phyloP scores from a whole-genome alignment of 441 rosid species.

The Croton setiger region DNA sequence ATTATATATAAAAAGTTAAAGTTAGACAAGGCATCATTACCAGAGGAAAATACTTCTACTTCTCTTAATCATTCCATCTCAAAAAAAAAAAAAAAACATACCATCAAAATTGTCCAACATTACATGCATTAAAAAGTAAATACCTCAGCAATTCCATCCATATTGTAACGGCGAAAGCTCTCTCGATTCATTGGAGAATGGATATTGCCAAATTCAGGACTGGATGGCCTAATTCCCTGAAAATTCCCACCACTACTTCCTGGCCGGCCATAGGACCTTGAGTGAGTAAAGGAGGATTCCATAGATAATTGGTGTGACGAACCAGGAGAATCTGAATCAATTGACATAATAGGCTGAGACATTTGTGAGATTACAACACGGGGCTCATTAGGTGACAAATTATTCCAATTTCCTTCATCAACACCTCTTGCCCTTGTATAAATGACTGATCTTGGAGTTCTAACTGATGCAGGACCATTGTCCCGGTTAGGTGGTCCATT shows the following conservation, averaged over 20 bases:
- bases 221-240: slow-evolving; percentile 40
- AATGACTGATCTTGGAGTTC: slow-evolving; percentile 47
- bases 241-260: slow-evolving; percentile 39
- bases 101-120: background rate
- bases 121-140: background rate
- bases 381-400: slow-evolving; percentile 32
- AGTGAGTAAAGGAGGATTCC: slow-evolving; percentile 29
- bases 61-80: background rate
- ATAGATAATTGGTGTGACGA: slow-evolving; percentile 31
- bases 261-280: slow-evolving; percentile 31
- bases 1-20: slow-evolving; percentile 18
- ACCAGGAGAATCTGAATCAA: slow-evolving; percentile 42
- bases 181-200: slow-evolving; percentile 46
- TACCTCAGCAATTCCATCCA: slow-evolving; percentile 98
- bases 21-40: slow-evolving; percentile 4
- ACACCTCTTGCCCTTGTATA: slow-evolving; percentile 40
- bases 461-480: slow-evolving; percentile 38
- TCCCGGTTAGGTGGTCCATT: slow-evolving; percentile 43
- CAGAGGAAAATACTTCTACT: slow-evolving; percentile 5
- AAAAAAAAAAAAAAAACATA: background rate
- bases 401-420: slow-evolving; percentile 47
- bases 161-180: slow-evolving; percentile 51
- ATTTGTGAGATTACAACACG: slow-evolving; percentile 32
- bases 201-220: slow-evolving; percentile 48
- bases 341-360: slow-evolving; percentile 42